A percentile compares a stretch with the other conserved stretches of the same genome.
These are phyloP conservation scores for Westerdykella ornata DNA, from an alignment of 2,329 filamentous ascomycete genomes.

Conservation along the genomic window DNA sequence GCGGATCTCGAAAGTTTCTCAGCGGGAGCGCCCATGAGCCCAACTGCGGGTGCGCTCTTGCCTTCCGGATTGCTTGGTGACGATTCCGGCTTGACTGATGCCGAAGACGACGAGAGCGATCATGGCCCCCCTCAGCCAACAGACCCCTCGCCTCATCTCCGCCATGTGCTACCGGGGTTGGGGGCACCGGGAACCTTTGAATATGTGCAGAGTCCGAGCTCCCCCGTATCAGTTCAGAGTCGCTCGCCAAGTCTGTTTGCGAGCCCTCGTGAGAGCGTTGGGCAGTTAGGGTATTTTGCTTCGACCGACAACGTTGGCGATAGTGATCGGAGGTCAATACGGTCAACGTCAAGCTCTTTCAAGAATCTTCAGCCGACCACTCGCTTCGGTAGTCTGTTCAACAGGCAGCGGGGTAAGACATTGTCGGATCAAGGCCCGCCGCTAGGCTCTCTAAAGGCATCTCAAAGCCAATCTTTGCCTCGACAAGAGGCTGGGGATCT, in stretches of 20 bases:
- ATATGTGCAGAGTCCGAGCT: slow-evolving; percentile 34
- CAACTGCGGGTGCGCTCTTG: slow-evolving; percentile 65
- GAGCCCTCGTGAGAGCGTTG: slow-evolving; percentile 43
- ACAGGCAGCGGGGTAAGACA: slow-evolving; percentile 57
- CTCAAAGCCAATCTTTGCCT: slow-evolving; percentile 73
- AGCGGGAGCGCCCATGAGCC: slow-evolving; percentile 65
- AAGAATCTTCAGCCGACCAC: slow-evolving; percentile 43
- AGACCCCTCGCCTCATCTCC: slow-evolving; percentile 27
- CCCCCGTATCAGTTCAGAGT: slow-evolving; percentile 40
- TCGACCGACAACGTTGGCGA: slow-evolving; percentile 39
- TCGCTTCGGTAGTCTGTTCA: slow-evolving; percentile 56
- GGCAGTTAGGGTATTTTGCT: slow-evolving; percentile 38
- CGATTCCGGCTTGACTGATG: slow-evolving; percentile 50
- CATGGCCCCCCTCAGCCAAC: slow-evolving; percentile 18
- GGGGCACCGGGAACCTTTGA: slow-evolving; percentile 37
- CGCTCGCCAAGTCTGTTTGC: slow-evolving; percentile 43
- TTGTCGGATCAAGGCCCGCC: slow-evolving; percentile 56
- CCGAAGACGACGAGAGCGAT: slow-evolving; percentile 27
- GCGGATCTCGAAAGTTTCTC: slow-evolving; percentile 56
- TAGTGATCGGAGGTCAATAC: slow-evolving; percentile 42
- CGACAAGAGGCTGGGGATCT: slow-evolving; percentile 44
- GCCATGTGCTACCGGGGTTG: slow-evolving; percentile 37
- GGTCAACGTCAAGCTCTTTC: slow-evolving; percentile 45
- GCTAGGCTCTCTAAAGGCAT: slow-evolving; percentile 61
- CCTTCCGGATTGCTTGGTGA: slow-evolving; percentile 62